Evolutionary conservation across 1,284 basidiomycete genomes (phyloP).

Genomic region (Malassezia sp.): DNA sequence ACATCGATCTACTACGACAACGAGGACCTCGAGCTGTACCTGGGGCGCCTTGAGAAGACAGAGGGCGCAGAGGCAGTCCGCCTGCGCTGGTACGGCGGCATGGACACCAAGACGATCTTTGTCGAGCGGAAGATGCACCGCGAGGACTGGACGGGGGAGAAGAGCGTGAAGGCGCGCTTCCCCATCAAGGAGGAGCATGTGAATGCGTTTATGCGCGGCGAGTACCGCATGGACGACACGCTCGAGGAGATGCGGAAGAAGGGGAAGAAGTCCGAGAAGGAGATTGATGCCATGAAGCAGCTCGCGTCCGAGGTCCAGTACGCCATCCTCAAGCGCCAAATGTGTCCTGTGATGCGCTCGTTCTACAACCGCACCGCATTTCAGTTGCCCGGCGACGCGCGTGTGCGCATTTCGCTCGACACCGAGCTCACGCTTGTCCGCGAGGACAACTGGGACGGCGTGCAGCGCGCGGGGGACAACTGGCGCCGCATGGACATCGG

Average conservation of each 20-base stretch:
- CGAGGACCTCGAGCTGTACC: slow-evolving; percentile 90
- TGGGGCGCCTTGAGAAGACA: slow-evolving; percentile 92
- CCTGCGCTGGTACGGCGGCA: slow-evolving; percentile 94
- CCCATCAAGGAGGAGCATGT: slow-evolving; percentile 89
- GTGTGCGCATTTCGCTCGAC: slow-evolving; percentile 93
- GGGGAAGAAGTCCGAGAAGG: slow-evolving; percentile 86
- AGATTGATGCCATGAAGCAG: slow-evolving; percentile 89
- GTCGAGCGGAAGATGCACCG: slow-evolving; percentile 97
- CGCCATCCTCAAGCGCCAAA: slow-evolving; percentile 67
- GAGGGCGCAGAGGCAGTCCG: slow-evolving; percentile 96
- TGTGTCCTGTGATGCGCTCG: slow-evolving; percentile 78
- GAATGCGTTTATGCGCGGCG: slow-evolving; percentile 78
- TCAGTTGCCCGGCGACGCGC: slow-evolving; percentile 92
- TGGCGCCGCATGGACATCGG: slow-evolving; percentile 91
- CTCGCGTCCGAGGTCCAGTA: slow-evolving; percentile 94
- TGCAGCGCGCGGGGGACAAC: slow-evolving; percentile 65
- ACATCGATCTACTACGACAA: slow-evolving; percentile 89
- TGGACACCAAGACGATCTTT: slow-evolving; percentile 65
- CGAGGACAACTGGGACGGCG: slow-evolving; percentile 93
- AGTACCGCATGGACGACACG: slow-evolving; percentile 86
- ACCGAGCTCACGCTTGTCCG: slow-evolving; percentile 87
- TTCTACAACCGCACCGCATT: slow-evolving; percentile 99
- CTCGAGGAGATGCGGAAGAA: slow-evolving; percentile 77
- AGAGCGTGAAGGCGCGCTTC: slow-evolving; percentile 96
- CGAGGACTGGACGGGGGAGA: slow-evolving; percentile 99